phyloP scores from a whole-genome alignment of 805 yeast genomes.

The Metschnikowia aberdeeniae region DNA sequence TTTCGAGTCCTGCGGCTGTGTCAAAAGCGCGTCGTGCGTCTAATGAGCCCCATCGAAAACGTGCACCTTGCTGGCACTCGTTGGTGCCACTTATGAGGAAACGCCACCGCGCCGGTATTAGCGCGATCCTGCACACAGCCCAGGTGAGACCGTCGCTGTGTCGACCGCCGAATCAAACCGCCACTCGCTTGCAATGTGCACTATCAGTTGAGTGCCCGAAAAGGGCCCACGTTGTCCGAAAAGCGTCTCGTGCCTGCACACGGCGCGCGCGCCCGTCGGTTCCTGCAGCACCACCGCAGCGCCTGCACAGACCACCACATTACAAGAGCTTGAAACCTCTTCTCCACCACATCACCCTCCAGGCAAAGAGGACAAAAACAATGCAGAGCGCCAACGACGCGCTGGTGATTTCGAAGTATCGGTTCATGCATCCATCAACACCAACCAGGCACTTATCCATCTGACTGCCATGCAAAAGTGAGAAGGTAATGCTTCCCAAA shows the following conservation, averaged over 20 bases:
- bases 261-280: slow-evolving; percentile 2
- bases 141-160: no score
- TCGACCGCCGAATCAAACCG: no score
- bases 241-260: slow-evolving; percentile 1
- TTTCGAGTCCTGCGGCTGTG: not conserved
- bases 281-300: slow-evolving; percentile 2
- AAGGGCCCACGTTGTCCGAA: slow-evolving; percentile 2
- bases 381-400: slow-evolving; percentile 24
- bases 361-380: slow-evolving; percentile 21
- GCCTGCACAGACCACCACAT: not conserved
- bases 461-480: slow-evolving; percentile 62
- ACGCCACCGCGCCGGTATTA: no score
- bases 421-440: slow-evolving; percentile 20
- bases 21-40: slow-evolving; percentile 4
- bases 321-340: slow-evolving; percentile 27
- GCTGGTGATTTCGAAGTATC: slow-evolving; percentile 27
- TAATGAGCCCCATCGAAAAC: not conserved
- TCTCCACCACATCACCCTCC: slow-evolving; percentile 30
- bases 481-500: slow-evolving; percentile 65
- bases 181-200: no score
- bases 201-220: not conserved
- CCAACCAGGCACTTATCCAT: slow-evolving; percentile 44
- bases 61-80: not conserved
- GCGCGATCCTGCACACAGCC: no score
- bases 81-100: not conserved